Base-by-base conservation (phyloP, 768 basidiomycete genomes). In the Mycena venus region DNA sequence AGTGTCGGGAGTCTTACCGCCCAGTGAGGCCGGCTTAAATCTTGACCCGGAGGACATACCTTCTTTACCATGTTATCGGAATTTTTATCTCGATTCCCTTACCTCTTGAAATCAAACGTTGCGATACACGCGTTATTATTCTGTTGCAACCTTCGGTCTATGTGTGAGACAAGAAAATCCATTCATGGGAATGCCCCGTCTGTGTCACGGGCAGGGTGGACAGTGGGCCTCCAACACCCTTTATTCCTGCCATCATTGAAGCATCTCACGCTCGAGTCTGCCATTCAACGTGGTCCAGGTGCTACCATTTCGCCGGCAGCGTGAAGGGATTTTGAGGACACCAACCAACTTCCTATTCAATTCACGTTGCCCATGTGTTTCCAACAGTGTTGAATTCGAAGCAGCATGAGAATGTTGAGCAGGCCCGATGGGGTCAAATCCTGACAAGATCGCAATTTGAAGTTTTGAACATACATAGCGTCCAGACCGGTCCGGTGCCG, bases 1-100 rank as follows among this genome's bases (percentile, higher is more conserved):
- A 71, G 70, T 49, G 75, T 75, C 19, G 70, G 70, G 15, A 62
- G 62, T 29, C 62, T 72, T 31, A 75, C 70, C 23, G 74, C 44
- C 11, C 74, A 75, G 65, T 74, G 62, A 63, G 10, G 40, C 51
- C 51, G 14, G 32, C 17, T 34, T 59, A n/a, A 59, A 59, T 59
- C 31, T 59, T 59, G 17, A 32, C 6, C 42, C 9, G 42, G 42
- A 44, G 29, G 56, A 34, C 32, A 59, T 59, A 59, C 36, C 36
- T 7, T 14, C 36, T 38, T 56, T 56, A 56, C 32, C 58, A 60
- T 38, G 58, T 10, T 38, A 60, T 59, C 8, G 56, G 56, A 59
- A 32, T 36, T 60, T 60, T 60, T 36, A 60, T 21, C 58, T 38
- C 32, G 58, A 60, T 60, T 60, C 58, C 58, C 3, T 38, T 60